Evolutionary conservation across 257 asterid genomes (phyloP).

Genomic region (Verbascum thapsus): DNA sequence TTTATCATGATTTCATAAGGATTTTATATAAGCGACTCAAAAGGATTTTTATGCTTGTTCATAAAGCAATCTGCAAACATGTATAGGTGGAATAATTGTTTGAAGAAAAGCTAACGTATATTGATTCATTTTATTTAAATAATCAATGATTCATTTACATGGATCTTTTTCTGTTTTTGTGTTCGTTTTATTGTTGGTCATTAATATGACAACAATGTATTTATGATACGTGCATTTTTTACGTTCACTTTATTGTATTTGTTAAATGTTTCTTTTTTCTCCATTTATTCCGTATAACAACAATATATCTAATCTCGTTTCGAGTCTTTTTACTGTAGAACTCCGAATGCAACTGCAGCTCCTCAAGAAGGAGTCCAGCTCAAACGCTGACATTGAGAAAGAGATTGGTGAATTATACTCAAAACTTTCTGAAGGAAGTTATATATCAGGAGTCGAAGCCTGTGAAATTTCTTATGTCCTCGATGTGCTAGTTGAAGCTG

Average conservation of each 20-base stretch:
- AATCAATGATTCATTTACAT: neutral
- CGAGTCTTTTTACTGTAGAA: constrained; percentile 36
- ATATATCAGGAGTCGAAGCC: constrained; percentile 28
- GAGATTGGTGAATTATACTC: constrained; percentile 26
- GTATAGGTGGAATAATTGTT: neutral
- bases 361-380: constrained; percentile 56
- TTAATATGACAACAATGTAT: too few relatives aligned
- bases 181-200: too few relatives aligned
- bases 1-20: too few relatives aligned
- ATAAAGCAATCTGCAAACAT: neutral
- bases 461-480: constrained; percentile 60
- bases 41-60: too few relatives aligned
- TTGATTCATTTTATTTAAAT: neutral
- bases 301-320: neutral
- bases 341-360: constrained; percentile 63
- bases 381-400: constrained; percentile 35
- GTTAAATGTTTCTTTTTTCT: neutral
- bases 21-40: too few relatives aligned
- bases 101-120: constrained; percentile 7
- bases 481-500: constrained; percentile 57
- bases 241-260: neutral
- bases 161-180: neutral
- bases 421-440: constrained; percentile 29
- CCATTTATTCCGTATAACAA: neutral
- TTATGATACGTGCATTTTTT: too few relatives aligned